Percentiles rank a stretch among this genome's conserved stretches.
phyloP scores from a whole-genome alignment of 208 protist genomes.

The Tetramitus jugosus region DNA sequence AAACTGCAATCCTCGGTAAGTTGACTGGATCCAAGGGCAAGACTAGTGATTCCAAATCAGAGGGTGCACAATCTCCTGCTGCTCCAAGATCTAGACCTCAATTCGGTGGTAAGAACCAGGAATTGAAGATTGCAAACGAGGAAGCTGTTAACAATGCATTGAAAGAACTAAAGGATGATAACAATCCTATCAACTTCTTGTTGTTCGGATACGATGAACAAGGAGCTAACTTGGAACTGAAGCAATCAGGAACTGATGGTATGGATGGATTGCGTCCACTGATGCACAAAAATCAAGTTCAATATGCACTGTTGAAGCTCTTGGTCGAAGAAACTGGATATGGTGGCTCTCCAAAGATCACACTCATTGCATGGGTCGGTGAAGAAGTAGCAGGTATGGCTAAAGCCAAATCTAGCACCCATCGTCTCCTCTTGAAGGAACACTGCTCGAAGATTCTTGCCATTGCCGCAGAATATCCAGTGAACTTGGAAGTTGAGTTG shows the following conservation, averaged over 20 bases:
- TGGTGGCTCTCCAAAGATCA: not conserved
- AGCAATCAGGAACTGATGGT: not conserved
- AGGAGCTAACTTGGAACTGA: not conserved
- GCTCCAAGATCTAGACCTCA: not conserved
- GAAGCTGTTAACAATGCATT: not conserved
- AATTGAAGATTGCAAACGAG: not conserved
- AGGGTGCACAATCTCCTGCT: not conserved
- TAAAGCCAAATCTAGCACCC: not conserved
- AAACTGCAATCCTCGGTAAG: not conserved
- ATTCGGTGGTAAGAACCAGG: not conserved
- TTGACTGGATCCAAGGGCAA: not conserved
- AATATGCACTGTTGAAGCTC: not conserved
- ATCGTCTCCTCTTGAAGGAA: not conserved
- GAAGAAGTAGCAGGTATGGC: not conserved
- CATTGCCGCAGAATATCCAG: not conserved
- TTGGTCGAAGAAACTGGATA: not conserved
- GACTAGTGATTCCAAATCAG: not conserved
- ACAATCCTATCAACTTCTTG: not conserved
- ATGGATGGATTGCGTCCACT: not conserved
- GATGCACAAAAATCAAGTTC: not conserved
- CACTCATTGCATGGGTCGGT: conserved; percentile 7
- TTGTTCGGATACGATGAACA: not conserved
- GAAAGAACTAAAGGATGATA: not conserved
- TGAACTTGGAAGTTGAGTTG: not conserved
- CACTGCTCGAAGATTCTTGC: not conserved